Evolutionary conservation across 1,139 yeast species (phyloP), one percentile per base, ranked within the genome.

Genomic region (Zygosaccharomyces pseudobailii): DNA sequence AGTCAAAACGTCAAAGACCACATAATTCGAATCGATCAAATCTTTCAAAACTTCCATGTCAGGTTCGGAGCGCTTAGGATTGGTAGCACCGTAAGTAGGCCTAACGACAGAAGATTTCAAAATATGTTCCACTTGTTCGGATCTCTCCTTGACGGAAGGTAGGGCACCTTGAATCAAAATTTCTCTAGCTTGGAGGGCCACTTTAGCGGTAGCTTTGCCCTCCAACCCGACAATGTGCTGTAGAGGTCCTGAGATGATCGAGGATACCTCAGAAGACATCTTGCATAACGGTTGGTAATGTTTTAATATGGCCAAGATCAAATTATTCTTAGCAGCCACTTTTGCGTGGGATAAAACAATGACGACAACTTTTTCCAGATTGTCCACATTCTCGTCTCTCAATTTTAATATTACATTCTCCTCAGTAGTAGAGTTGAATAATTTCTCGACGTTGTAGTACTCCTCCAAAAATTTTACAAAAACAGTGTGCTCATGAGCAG

Each of bases 71-170:
- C 89, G 94, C 61, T 80, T 80, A 47, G 84, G 79, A 59, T 77
- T 76, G 45, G 84, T 79, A 61, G 88, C 95, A 59, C 97, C 97
- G 63, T 90, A 92, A 24, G 84, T 77, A 32, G 95, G 80, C 62
- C 87, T 89, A 59, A 90, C 87, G 42, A 92, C 97, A 37, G 97
- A 83, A 17, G 95, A 82, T 68, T 90, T 82, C 69, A 92, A 79
- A 60, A 92, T 92, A 68, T 90, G 97, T 71, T 92, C 97, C 65
- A 92, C 79, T 73, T 94, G 98, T 66, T 90, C 97, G 23, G 96
- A 85, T 72, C 98, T 84, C 72, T 92, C 98, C 69, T 87, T 84
- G 55, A 89, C 84, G 5, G 97, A 89, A 40, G 99, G 98, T 70
- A 92, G 76, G 36, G 97, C 88, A 67, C 97, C 90, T 74, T 90